Evolutionary conservation across 495 filamentous ascomycete species (phyloP).

Genomic region (Hypoxylon subgilvum): DNA sequence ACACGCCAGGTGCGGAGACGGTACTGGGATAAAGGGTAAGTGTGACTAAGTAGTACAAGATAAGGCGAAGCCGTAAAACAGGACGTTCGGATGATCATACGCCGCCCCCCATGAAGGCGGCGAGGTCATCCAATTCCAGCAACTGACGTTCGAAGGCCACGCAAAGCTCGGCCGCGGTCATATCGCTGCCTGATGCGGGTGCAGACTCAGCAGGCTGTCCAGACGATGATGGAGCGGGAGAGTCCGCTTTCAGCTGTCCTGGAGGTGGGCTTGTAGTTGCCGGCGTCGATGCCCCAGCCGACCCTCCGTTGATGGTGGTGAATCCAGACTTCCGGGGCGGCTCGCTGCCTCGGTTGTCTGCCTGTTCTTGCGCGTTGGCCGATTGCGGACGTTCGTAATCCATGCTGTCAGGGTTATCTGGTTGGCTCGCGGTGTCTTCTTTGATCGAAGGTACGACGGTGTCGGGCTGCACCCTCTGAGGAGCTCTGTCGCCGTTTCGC

Average conservation of each 20-base stretch:
- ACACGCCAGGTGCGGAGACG: neutral
- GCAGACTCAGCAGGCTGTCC: constrained; percentile 31
- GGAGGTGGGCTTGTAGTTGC: constrained; percentile 52
- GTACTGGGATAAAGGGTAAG: neutral
- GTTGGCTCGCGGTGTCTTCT: constrained; percentile 52
- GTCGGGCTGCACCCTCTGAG: constrained; percentile 27
- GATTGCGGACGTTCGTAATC: constrained; percentile 50
- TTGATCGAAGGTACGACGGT: constrained; percentile 49
- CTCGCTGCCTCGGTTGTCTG: constrained; percentile 50
- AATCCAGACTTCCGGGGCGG: constrained; percentile 55
- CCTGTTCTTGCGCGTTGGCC: constrained; percentile 33
- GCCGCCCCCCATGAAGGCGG: constrained; percentile 60
- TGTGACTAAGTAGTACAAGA: constrained; percentile 13
- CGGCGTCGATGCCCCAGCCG: constrained; percentile 48
- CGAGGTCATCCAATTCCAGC: constrained; percentile 57
- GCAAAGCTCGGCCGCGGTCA: constrained; percentile 58
- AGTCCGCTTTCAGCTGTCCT: constrained; percentile 45
- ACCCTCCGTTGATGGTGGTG: constrained; percentile 59
- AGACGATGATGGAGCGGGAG: constrained; percentile 45
- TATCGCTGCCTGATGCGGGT: constrained; percentile 44
- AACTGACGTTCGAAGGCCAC: constrained; percentile 57
- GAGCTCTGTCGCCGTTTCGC: constrained; percentile 44
- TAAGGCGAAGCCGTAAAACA: neutral
- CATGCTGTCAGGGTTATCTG: constrained; percentile 54
- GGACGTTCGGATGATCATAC: constrained; percentile 42